Conservation (phyloP, 2,329 filamentous ascomycete species). For the Amylocarpus encephaloides region DNA sequence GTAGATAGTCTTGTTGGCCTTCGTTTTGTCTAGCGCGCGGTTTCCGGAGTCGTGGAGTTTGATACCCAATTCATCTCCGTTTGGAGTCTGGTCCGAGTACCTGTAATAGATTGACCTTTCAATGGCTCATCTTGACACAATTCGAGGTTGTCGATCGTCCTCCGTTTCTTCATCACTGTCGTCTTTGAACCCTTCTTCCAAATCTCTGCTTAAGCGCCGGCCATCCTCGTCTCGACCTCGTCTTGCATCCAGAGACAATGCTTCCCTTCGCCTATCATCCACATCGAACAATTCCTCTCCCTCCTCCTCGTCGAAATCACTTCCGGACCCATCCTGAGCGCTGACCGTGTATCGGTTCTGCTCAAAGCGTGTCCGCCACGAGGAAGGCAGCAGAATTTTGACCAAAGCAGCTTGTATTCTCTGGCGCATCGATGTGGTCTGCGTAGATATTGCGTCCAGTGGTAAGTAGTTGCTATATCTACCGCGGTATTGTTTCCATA, state of each 20-base stretch:
- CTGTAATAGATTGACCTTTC: too few relatives aligned
- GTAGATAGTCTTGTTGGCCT: not conserved
- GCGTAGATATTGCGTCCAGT: constrained; percentile 54
- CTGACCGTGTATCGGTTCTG: constrained; percentile 35
- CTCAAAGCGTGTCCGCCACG: constrained; percentile 41
- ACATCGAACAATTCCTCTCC: constrained; percentile 63
- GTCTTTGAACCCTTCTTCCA: constrained; percentile 70
- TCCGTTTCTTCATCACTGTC: constrained; percentile 57
- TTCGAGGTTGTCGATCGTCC: constrained; percentile 1
- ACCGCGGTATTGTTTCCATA: constrained; percentile 63
- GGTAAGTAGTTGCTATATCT: constrained; percentile 72
- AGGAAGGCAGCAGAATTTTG: constrained; percentile 39
- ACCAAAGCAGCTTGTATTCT: constrained; percentile 40
- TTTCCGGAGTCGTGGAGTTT: not conserved
- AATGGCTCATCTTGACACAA: not conserved
- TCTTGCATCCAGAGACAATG: constrained; percentile 31
- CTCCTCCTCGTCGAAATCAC: constrained; percentile 57
- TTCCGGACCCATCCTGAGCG: constrained; percentile 38
- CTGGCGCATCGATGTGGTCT: constrained; percentile 48
- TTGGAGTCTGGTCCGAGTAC: too few relatives aligned
- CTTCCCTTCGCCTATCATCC: constrained; percentile 39
- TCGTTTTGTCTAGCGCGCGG: not conserved
- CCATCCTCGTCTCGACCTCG: constrained; percentile 40
- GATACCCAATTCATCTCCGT: not conserved
- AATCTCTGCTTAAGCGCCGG: constrained; percentile 67